Evolutionary conservation across 2,329 filamentous ascomycete genomes (phyloP).

Genomic region (Myriosclerotinia curreyana): DNA sequence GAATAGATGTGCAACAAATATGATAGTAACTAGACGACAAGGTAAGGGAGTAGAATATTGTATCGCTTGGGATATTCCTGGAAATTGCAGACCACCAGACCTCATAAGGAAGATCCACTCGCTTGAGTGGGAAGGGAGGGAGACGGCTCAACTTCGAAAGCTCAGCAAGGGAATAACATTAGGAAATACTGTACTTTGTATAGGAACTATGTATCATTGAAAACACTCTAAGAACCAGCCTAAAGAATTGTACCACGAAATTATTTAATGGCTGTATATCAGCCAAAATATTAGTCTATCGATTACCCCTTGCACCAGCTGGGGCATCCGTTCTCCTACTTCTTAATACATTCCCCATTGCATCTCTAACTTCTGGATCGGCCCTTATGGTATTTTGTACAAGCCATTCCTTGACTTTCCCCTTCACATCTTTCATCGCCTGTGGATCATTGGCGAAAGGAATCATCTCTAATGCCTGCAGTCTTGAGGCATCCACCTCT

Average conservation of each 20-base stretch:
- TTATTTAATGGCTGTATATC: not conserved
- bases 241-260: not conserved
- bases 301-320: slow-evolving; percentile 50
- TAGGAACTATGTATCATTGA: not conserved
- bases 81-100: not conserved
- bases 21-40: not conserved
- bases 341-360: slow-evolving; percentile 65
- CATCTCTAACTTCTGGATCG: slow-evolving; percentile 79
- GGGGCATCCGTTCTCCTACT: slow-evolving; percentile 61
- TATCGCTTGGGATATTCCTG: too few relatives aligned
- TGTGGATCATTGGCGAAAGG: slow-evolving; percentile 75
- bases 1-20: slow-evolving; percentile 19
- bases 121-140: slow-evolving; percentile 4
- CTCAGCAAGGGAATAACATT: not conserved
- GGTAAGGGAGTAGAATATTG: slow-evolving; percentile 4
- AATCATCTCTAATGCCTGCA: slow-evolving; percentile 75
- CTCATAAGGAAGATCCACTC: not conserved
- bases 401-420: slow-evolving; percentile 79
- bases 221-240: not conserved
- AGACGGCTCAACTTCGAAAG: not conserved
- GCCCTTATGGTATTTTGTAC: slow-evolving; percentile 79
- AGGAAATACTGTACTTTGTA: not conserved
- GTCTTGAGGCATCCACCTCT: slow-evolving; percentile 65
- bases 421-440: slow-evolving; percentile 60
- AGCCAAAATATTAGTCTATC: slow-evolving; percentile 26